These are phyloP conservation scores for Skeletonema potamos DNA, from an alignment of 108 stramenopile species.

Conservation along the genomic window DNA sequence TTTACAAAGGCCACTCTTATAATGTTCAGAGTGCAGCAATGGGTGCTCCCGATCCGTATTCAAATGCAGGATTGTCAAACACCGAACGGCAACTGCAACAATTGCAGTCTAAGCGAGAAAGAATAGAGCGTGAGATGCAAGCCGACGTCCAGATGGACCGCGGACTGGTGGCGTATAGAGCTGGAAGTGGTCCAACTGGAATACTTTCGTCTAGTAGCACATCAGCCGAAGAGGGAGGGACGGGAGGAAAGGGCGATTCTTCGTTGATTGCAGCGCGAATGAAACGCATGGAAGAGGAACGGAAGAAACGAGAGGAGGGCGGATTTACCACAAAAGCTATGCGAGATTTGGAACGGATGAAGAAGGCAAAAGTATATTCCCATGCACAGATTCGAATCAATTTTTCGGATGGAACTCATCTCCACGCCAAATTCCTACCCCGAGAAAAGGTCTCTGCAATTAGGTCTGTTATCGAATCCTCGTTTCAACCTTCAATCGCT, in stretches of 20 bases:
- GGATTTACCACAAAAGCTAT: conserved; percentile 87
- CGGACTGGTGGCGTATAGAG: conserved; percentile 51
- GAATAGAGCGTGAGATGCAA: conserved; percentile 61
- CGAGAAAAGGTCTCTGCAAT: conserved; percentile 51
- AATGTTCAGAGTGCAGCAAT: conserved; percentile 67
- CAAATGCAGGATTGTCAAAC: conserved; percentile 36
- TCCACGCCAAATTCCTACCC: conserved; percentile 70
- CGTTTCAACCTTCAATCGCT: conserved; percentile 22
- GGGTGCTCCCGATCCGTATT: conserved; percentile 59
- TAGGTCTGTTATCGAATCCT: conserved; percentile 30
- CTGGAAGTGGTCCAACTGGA: conserved; percentile 36
- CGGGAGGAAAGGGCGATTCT: conserved; percentile 43
- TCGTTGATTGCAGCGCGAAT: conserved; percentile 57
- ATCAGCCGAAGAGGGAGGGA: conserved; percentile 7
- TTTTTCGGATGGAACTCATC: conserved; percentile 61
- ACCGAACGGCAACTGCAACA: conserved; percentile 51
- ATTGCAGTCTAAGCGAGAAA: conserved; percentile 46
- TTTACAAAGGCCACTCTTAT: conserved; percentile 63
- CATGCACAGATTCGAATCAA: conserved; percentile 66
- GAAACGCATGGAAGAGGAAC: conserved; percentile 52
- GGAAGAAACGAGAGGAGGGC: conserved; percentile 62
- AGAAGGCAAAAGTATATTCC: conserved; percentile 74
- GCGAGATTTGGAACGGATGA: conserved; percentile 78
- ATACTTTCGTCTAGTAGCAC: neutral
- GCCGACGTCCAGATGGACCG: conserved; percentile 46